A percentile compares a stretch with the other conserved stretches of the same genome.
Conservation (phyloP, 148 eudicot genomes). For the Camellia lanceoleosa region DNA sequence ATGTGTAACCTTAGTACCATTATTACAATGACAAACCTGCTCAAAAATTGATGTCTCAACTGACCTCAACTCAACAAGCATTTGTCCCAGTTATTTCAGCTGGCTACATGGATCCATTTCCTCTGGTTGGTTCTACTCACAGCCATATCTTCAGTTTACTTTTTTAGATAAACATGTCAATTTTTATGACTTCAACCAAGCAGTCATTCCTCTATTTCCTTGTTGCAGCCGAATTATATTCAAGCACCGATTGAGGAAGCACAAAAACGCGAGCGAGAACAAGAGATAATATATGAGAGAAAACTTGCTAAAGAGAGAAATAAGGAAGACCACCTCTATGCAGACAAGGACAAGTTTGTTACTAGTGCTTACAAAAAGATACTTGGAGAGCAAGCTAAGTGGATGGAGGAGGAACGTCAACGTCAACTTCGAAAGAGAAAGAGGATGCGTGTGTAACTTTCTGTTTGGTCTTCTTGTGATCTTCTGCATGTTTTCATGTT, state of each 20-base stretch:
- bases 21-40: neutral
- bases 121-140: no score
- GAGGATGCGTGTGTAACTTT: conserved; percentile 61
- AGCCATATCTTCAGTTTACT: no score
- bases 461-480: neutral
- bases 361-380: conserved; percentile 86
- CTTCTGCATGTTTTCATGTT: neutral
- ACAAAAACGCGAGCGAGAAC: conserved; percentile 73
- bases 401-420: conserved; percentile 76
- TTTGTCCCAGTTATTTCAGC: no score
- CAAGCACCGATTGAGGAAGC: conserved; percentile 62
- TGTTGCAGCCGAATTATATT: conserved; percentile 74
- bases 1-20: neutral
- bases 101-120: no score
- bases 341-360: conserved; percentile 82
- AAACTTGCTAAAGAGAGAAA: conserved; percentile 90
- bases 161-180: no score
- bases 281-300: conserved; percentile 81
- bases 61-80: no score
- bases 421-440: conserved; percentile 66
- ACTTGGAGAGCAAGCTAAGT: conserved; percentile 84
- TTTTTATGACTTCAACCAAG: no score
- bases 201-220: no score
- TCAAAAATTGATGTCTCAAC: neutral
- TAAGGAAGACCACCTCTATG: conserved; percentile 77